Conservation (phyloP, 306 rosid species). For the Heteromeles arbutifolia region DNA sequence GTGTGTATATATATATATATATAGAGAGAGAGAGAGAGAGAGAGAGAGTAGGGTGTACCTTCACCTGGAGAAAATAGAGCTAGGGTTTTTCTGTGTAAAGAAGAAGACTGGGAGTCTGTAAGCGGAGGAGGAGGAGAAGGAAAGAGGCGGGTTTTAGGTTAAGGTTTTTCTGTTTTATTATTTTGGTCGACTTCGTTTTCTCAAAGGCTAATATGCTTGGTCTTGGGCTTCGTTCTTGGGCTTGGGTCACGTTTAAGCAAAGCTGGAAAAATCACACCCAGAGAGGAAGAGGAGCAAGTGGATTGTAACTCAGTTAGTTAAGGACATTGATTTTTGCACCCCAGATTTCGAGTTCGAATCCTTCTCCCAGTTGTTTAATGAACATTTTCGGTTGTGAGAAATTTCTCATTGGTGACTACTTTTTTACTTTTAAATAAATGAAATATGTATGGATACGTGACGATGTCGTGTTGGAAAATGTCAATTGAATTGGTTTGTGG, state of each 20-base stretch:
- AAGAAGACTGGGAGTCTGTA: neutral
- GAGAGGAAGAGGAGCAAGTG: accelerated
- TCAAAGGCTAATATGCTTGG: neutral
- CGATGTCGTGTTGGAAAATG: too few species aligned
- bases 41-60: neutral
- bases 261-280: neutral
- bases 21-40: neutral
- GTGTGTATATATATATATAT: too few species aligned
- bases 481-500: too few species aligned
- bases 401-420: too few species aligned
- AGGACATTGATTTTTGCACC: too few species aligned
- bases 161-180: neutral
- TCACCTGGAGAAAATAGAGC: neutral
- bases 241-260: neutral
- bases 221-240: neutral
- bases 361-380: too few species aligned
- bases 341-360: too few species aligned
- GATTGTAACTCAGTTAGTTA: too few species aligned
- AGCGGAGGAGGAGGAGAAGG: neutral
- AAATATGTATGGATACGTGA: too few species aligned
- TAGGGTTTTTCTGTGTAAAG: neutral
- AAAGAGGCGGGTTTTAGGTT: neutral
- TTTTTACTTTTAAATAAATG: too few species aligned
- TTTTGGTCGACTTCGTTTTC: neutral
- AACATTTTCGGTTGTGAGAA: too few species aligned